Base-by-base conservation (phyloP, 768 basidiomycete genomes). In the Naganishia friedmannii region DNA sequence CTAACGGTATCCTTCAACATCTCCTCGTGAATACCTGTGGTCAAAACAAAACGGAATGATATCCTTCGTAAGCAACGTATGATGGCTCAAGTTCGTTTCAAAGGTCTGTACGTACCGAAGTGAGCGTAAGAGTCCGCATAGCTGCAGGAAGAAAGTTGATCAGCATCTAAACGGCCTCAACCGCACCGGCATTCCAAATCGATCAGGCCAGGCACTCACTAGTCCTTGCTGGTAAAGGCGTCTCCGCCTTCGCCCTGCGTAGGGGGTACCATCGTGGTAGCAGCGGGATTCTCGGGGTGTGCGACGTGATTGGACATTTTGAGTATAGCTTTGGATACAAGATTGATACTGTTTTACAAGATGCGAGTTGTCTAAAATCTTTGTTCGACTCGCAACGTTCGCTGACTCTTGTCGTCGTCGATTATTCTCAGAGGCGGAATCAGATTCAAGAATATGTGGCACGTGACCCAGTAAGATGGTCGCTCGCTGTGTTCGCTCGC, bases 1-100 rank as follows among this genome's bases (percentile, higher is more conserved):
- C 96, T 89, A 74, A 99, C 93, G 46, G 85, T 83, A 83, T 99
- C 96, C 83, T 99, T 99, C 82, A 99, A 83, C 96, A 99, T 99
- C 84, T 99, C 96, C 83, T 98, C 94, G 81, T 97, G 94, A 76
- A 97, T 96, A 70, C 93, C 93, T 96, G 75, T 26, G 45, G 32
- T 23, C 13, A 42, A 34, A 34, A 28, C 12, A 37, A 32, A 53
- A 26, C 29, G 9, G 2, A 42, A 42, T n/a, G 42, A 15, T 42
- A 42, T 42, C 42, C 7, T 42, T 42, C 9, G 63, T 54, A 39
- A 45, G 12, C 26, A n/a, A 53, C 29, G 28, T 10, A 17, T 21
- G 28, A 34, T 28, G 21, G 15, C 9, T 39, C 28, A 26, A 10
- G n/a, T 42, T 17, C 23, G 19, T 42, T 26, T 7, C 23, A 1